Evolutionary conservation across 2,329 filamentous ascomycete species (phyloP).

Genomic region (Aaosphaeria pasadenensis): DNA sequence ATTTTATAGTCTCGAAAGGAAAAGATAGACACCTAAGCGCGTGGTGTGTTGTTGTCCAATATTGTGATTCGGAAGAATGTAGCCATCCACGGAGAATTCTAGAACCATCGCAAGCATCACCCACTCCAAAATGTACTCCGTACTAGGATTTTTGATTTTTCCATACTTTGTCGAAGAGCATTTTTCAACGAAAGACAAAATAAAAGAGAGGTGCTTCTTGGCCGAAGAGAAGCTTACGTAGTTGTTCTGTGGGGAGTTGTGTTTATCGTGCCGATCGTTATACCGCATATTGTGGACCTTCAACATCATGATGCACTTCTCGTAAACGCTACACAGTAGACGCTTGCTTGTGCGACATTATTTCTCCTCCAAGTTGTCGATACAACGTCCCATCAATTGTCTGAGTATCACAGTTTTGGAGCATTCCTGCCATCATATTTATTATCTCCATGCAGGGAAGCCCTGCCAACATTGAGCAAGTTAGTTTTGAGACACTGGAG

Average conservation of each 20-base stretch:
- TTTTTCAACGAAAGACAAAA: not conserved
- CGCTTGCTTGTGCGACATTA: conserved; percentile 8
- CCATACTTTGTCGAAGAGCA: not conserved
- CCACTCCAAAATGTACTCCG: not conserved
- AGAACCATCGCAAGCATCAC: not conserved
- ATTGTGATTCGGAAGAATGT: conserved; percentile 1
- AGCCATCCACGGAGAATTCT: not conserved
- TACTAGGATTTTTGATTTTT: not conserved
- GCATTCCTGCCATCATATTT: conserved; percentile 33
- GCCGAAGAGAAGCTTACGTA: not conserved
- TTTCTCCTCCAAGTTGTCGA: conserved; percentile 14
- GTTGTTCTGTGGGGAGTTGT: conserved; percentile 1
- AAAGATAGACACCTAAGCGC: not conserved
- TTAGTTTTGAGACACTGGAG: not conserved
- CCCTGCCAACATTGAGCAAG: not conserved
- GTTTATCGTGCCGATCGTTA: no score
- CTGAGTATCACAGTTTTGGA: conserved; percentile 35
- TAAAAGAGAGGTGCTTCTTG: not conserved
- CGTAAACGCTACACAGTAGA: conserved; percentile 6
- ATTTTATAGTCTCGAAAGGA: not conserved
- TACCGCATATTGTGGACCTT: conserved; percentile 1
- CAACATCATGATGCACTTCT: conserved; percentile 6
- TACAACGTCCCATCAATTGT: conserved; percentile 9
- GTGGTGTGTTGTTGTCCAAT: not conserved
- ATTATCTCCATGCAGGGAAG: conserved; percentile 38